Evolutionary conservation across 495 filamentous ascomycete genomes (phyloP).

Genomic region (Hamigera avellanea): DNA sequence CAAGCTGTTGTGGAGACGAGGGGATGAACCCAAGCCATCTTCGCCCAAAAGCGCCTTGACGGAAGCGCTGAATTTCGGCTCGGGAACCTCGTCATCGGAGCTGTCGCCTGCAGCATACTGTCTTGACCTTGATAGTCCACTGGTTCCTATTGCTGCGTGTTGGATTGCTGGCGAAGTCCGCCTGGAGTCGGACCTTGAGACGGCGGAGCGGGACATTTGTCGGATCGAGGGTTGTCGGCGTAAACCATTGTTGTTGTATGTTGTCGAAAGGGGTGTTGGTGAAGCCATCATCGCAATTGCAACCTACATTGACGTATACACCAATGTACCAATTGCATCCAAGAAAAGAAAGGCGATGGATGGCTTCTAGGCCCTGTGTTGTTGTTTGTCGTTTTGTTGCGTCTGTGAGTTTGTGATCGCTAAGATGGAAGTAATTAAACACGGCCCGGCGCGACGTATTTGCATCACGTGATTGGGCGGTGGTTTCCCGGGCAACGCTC

Average conservation of each 20-base stretch:
- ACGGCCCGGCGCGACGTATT: neutral
- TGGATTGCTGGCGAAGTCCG: conserved; percentile 27
- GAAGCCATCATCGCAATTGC: conserved; percentile 24
- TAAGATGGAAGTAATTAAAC: neutral
- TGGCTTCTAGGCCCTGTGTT: neutral
- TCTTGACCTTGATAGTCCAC: conserved; percentile 11
- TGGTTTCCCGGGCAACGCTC: neutral
- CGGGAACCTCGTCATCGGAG: conserved; percentile 62
- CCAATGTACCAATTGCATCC: conserved; percentile 7
- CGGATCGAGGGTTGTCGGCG: conserved; percentile 24
- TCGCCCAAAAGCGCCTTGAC: conserved; percentile 66
- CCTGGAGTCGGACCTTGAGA: conserved; percentile 28
- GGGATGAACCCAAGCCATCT: conserved; percentile 44
- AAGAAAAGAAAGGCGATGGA: conserved; percentile 4
- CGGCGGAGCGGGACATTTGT: conserved; percentile 29
- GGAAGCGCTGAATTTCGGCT: conserved; percentile 69
- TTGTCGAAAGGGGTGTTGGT: conserved; percentile 25
- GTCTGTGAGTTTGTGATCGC: neutral
- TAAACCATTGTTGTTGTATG: conserved; percentile 21
- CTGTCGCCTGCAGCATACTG: conserved; percentile 48
- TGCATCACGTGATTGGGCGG: neutral
- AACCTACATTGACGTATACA: conserved; percentile 9
- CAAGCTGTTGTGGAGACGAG: conserved; percentile 31
- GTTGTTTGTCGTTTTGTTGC: neutral
- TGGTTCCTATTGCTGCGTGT: conserved; percentile 8